These are phyloP conservation scores for Scheffersomyces insectosa DNA, from an alignment of 1,139 yeast genomes.

Conservation along the genomic window DNA sequence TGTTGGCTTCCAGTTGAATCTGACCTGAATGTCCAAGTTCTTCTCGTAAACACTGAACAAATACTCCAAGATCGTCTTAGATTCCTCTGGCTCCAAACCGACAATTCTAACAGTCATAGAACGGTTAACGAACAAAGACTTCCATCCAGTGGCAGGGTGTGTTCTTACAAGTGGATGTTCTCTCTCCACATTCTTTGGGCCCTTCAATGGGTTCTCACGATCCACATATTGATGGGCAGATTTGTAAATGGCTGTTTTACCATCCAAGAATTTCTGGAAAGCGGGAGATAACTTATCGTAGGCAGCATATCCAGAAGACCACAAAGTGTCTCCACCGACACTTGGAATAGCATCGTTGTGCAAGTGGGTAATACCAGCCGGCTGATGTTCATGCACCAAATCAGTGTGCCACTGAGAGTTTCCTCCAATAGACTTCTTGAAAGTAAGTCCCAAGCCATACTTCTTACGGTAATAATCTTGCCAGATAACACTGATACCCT, in stretches of 20 bases:
- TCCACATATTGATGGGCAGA: slow-evolving; percentile 46
- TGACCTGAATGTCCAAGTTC: slow-evolving; percentile 41
- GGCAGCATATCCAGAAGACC: slow-evolving; percentile 53
- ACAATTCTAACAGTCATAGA: slow-evolving; percentile 42
- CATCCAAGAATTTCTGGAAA: slow-evolving; percentile 48
- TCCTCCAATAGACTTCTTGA: slow-evolving; percentile 33
- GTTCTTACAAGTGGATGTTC: slow-evolving; percentile 51
- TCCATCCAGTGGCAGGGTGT: slow-evolving; percentile 59
- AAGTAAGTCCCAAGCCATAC: slow-evolving; percentile 24
- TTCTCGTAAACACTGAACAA: slow-evolving; percentile 42
- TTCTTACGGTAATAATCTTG: slow-evolving; percentile 38
- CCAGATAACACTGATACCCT: slow-evolving; percentile 57
- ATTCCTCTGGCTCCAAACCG: slow-evolving; percentile 45
- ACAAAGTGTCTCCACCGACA: slow-evolving; percentile 51
- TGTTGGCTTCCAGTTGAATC: slow-evolving; percentile 56
- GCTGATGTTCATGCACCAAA: slow-evolving; percentile 47
- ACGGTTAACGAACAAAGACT: slow-evolving; percentile 47
- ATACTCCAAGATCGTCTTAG: slow-evolving; percentile 35
- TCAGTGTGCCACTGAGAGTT: slow-evolving; percentile 50
- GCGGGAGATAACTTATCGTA: slow-evolving; percentile 53
- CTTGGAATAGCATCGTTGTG: slow-evolving; percentile 47
- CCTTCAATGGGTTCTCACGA: slow-evolving; percentile 41
- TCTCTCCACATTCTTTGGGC: slow-evolving; percentile 42
- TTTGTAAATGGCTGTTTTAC: slow-evolving; percentile 46
- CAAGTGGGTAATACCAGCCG: slow-evolving; percentile 50